phyloP scores from a whole-genome alignment of 1,284 basidiomycete genomes.

The Cryptococcus hybrid region DNA sequence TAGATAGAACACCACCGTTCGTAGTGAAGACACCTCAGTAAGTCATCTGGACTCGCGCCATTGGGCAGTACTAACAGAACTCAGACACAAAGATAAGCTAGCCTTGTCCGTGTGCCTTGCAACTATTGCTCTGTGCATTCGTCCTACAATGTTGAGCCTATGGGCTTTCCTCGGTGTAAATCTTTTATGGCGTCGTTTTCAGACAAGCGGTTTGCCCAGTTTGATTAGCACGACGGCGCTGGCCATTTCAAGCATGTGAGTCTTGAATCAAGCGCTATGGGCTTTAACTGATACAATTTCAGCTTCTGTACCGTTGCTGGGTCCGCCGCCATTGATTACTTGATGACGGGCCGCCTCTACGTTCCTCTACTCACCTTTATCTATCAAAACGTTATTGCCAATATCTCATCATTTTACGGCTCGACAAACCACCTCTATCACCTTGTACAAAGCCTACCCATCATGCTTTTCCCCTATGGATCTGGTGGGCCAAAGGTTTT shows the following conservation, averaged over 20 bases:
- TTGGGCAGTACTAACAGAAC: too few species aligned
- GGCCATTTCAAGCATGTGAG: slow-evolving; percentile 19
- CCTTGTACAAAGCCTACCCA: slow-evolving; percentile 77
- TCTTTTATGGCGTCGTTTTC: slow-evolving; percentile 3
- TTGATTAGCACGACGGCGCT: slow-evolving; percentile 2
- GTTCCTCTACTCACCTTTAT: slow-evolving; percentile 62
- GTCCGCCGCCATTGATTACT: slow-evolving; percentile 42
- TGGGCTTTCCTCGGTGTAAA: slow-evolving; percentile 68
- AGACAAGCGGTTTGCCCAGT: background rate
- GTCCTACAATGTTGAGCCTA: slow-evolving; percentile 82
- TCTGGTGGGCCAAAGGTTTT: slow-evolving; percentile 65
- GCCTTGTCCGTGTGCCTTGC: slow-evolving; percentile 58
- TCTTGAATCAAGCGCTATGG: background rate
- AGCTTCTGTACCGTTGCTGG: slow-evolving; percentile 27
- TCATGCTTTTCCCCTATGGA: slow-evolving; percentile 69
- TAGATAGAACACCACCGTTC: slow-evolving; percentile 22
- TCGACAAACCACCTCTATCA: slow-evolving; percentile 84
- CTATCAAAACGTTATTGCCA: slow-evolving; percentile 73
- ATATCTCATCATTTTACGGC: slow-evolving; percentile 97
- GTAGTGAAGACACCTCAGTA: slow-evolving; percentile 5
- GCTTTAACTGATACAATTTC: background rate
- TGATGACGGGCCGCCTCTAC: slow-evolving; percentile 37
- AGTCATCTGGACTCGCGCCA: background rate
- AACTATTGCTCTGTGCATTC: slow-evolving; percentile 71
- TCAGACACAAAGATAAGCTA: slow-evolving; percentile 29